These are phyloP conservation scores for Selaginella tamariscina DNA, from an alignment of 75 land plant species.

Conservation along the genomic window DNA sequence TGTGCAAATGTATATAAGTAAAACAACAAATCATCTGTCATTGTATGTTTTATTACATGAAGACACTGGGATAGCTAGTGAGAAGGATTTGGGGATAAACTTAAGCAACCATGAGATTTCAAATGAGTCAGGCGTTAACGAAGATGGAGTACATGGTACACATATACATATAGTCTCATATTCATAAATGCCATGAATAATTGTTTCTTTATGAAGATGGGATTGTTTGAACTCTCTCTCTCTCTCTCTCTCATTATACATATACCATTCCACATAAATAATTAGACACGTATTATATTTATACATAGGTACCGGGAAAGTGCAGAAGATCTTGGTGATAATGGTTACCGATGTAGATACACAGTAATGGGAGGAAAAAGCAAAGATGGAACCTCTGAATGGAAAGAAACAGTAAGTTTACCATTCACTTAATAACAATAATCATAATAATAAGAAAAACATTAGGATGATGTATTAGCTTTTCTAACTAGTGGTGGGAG, in stretches of 20 bases:
- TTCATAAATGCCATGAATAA: no score
- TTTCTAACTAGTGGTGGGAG: constrained; percentile 96
- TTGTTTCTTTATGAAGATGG: no score
- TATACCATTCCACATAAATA: no score
- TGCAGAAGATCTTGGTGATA: constrained; percentile 87
- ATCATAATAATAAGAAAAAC: no score
- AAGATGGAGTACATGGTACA: constrained; percentile 91
- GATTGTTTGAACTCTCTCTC: no score
- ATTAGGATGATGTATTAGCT: constrained; percentile 38
- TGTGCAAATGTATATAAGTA: background rate
- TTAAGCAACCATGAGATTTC: constrained; percentile 54
- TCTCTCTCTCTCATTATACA: no score
- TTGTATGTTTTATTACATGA: background rate
- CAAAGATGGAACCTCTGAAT: constrained; percentile 63
- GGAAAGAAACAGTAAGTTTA: constrained; percentile 81
- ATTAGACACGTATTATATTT: no score
- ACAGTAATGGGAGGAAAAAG: constrained; percentile 78
- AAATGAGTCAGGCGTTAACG: constrained; percentile 70
- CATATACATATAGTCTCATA: no score
- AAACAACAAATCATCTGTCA: background rate
- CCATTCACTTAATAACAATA: background rate
- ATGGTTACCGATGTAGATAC: constrained; percentile 93
- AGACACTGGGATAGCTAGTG: constrained; percentile 98
- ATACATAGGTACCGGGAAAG: no score
- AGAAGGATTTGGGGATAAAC: constrained; percentile 90